Conservation (phyloP, 257 asterid species). For the Nicotiana tomentosiformis region DNA sequence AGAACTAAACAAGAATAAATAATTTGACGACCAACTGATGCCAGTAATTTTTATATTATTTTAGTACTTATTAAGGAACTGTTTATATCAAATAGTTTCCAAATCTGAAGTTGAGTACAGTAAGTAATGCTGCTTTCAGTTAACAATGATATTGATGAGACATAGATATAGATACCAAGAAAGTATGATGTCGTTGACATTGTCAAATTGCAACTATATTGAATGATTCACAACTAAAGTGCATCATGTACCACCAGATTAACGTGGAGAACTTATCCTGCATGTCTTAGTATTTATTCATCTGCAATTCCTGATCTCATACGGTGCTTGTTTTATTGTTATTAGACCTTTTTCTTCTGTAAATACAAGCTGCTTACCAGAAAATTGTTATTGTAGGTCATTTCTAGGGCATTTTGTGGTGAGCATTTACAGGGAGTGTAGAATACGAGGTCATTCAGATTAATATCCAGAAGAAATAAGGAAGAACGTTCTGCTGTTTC, state of each 20-base stretch:
- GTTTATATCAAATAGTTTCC: not conserved
- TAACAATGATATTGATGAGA: not conserved
- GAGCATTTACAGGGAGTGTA: conserved; percentile 2
- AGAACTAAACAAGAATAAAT: not conserved
- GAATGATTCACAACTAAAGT: not conserved
- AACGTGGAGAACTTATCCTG: not conserved
- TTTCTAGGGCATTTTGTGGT: not conserved
- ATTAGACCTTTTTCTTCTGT: not conserved
- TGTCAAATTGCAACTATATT: not conserved
- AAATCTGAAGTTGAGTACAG: not conserved
- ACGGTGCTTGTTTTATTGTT: not conserved
- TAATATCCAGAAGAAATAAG: conserved; percentile 1
- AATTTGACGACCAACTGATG: not conserved
- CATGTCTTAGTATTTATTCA: not conserved
- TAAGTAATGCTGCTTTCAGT: not conserved
- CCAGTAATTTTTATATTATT: not conserved
- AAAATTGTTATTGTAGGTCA: not conserved
- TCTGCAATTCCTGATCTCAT: not conserved
- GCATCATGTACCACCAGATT: not conserved
- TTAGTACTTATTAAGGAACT: not conserved
- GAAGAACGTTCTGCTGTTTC: not conserved
- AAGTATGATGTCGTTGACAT: not conserved
- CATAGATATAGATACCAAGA: not conserved
- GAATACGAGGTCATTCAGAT: not conserved
- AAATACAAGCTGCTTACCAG: not conserved